Base-by-base conservation (phyloP, 228 moss, liverwort and hornwort species). In the Sphagnum fallax region DNA sequence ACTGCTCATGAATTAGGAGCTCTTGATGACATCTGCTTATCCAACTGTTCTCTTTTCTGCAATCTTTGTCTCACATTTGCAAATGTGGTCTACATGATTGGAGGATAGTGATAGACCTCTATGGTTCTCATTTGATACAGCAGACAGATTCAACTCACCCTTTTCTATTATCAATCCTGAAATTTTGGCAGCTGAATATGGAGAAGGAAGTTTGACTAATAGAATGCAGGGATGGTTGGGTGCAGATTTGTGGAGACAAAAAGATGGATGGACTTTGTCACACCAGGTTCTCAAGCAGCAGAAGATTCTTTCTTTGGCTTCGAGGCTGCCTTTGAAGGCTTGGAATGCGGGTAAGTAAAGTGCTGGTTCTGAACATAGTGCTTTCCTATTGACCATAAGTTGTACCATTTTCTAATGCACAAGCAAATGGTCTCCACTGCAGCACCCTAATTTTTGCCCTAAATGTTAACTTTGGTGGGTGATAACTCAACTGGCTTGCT, bases 281-380 rank as follows among this genome's bases (percentile, higher is more conserved):
- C 6, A 6, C 88, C 84, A 75, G 88, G 88, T 64, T 88, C 88
- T 70, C 84, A 88, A 74, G 84, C 84, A 70, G 84, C 74, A 70
- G 81, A 84, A 52, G 77, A 82, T 63, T 70, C 88, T 50, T 82
- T 84, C 52, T 88, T 88, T 51, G 88, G 88, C n/a, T 48, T 74
- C 1, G 88, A 88, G 70, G 68, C 80, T 50, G 88, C 75, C 8
- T 75, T 88, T 13, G 52, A 11, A 77, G 84, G 88, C 62, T 78
- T 88, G 69, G 77, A 74, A 6, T 73, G 75, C 66, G 88, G 88
- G 84, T 88, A 69, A 53, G 15, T 12, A 32, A 32, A 32, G 32
- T 32, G 32, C 32, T 32, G 32, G 60, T 14, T 16, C 60, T 61
- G 47, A 65, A 48, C 32, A 32, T 32, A 32, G 32, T 32, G 32